phyloP scores from a whole-genome alignment of 805 yeast genomes.

The Pichia insulana region DNA sequence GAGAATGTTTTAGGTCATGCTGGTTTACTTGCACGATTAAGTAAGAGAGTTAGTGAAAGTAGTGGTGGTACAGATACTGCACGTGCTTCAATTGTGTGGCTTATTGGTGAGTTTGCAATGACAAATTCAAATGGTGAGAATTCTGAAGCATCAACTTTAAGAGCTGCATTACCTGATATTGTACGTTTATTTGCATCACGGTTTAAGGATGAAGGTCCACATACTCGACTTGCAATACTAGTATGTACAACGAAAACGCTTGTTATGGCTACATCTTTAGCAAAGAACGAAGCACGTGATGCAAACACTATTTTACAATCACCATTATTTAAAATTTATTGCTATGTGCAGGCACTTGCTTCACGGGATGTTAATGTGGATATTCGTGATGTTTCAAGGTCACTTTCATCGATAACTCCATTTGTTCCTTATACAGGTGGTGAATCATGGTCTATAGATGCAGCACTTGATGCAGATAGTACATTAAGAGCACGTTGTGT shows the following conservation, averaged over 20 bases:
- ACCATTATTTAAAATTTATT: too few species aligned
- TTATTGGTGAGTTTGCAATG: conserved; percentile 71
- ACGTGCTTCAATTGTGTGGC: conserved; percentile 80
- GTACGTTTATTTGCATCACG: conserved; percentile 46
- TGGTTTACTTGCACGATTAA: conserved; percentile 12
- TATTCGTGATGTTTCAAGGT: conserved; percentile 29
- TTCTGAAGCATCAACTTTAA: conserved; percentile 3
- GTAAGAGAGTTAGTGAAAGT: too few species aligned
- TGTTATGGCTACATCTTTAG: conserved; percentile 22
- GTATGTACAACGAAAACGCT: conserved; percentile 66
- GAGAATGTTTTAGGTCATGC: conserved; percentile 45
- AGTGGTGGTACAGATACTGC: conserved; percentile 32
- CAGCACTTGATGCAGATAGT: conserved; percentile 12
- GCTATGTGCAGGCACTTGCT: too few species aligned
- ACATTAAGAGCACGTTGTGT: conserved; percentile 8
- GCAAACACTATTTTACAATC: too few species aligned
- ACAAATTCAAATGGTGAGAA: conserved; percentile 3
- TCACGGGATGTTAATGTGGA: too few species aligned
- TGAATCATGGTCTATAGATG: conserved; percentile 13
- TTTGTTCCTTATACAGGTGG: conserved; percentile 25
- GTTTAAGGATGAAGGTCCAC: conserved; percentile 44
- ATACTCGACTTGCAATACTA: conserved; percentile 63
- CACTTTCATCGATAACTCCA: conserved; percentile 53
- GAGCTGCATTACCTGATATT: conserved; percentile 61
- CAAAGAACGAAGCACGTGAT: too few species aligned